phyloP scores from a whole-genome alignment of 108 stramenopile genomes.

The Cyclotella atomus region DNA sequence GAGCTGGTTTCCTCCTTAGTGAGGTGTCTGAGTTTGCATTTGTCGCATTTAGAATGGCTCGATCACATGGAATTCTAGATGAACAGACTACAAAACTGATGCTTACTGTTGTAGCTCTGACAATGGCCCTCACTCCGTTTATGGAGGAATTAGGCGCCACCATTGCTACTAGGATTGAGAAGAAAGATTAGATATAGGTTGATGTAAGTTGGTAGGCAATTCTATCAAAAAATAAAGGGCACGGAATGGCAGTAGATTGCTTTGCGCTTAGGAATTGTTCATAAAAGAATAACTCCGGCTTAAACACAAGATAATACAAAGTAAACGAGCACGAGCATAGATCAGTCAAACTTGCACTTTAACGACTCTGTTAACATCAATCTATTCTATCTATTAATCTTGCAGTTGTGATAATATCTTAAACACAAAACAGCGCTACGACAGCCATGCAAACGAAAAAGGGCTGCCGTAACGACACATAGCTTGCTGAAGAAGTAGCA shows the following conservation, averaged over 20 bases:
- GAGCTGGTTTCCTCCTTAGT: slow-evolving; percentile 84
- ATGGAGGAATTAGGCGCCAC: slow-evolving; percentile 68
- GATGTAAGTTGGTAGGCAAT: neutral
- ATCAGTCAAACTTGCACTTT: too few species aligned
- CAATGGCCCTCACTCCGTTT: slow-evolving; percentile 93
- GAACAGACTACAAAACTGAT: slow-evolving; percentile 81
- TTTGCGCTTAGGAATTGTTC: too few species aligned
- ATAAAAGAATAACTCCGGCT: too few species aligned
- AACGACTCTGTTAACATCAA: neutral
- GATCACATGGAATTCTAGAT: slow-evolving; percentile 80
- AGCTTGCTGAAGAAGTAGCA: neutral
- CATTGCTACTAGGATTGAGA: slow-evolving; percentile 35
- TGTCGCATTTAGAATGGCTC: slow-evolving; percentile 92
- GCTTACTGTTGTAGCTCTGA: slow-evolving; percentile 88
- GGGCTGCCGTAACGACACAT: neutral
- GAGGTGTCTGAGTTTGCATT: slow-evolving; percentile 97
- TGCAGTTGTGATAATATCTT: too few species aligned
- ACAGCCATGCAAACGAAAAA: neutral
- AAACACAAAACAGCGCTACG: neutral
- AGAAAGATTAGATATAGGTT: slow-evolving; percentile 12
- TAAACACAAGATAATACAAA: too few species aligned
- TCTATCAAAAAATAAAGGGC: too few species aligned
- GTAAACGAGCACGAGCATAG: too few species aligned
- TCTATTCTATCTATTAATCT: neutral
- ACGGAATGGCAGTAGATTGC: too few species aligned